A percentile compares a stretch with the other conserved stretches of the same genome.
phyloP scores from a whole-genome alignment of 768 basidiomycete genomes.

The Podaxis mareebaensis region DNA sequence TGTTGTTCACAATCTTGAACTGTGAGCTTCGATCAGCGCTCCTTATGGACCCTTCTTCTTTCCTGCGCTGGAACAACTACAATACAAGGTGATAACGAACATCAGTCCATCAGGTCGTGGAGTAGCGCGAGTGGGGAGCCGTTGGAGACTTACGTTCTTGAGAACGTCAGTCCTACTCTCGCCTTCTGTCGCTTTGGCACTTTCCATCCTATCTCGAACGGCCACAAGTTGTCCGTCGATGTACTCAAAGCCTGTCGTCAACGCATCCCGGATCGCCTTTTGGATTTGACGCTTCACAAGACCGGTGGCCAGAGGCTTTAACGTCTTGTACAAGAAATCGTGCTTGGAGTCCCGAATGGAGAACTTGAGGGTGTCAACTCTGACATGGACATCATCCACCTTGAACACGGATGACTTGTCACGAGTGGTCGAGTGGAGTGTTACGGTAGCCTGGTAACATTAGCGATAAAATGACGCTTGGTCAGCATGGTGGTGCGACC shows the following conservation, averaged over 20 bases:
- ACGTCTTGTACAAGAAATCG: constrained; percentile 82
- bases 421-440: constrained; percentile 58
- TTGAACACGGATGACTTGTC: constrained; percentile 73
- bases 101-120: neutral
- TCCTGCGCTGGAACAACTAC: constrained; percentile 62
- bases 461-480: neutral
- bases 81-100: neutral
- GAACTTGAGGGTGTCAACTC: constrained; percentile 87
- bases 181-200: constrained; percentile 43
- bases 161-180: constrained; percentile 48
- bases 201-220: constrained; percentile 80
- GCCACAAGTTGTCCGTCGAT: constrained; percentile 86
- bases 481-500: neutral
- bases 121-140: neutral
- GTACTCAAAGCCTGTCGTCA: constrained; percentile 82
- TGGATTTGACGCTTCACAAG: constrained; percentile 77
- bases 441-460: constrained; percentile 49
- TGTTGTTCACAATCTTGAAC: constrained; percentile 80
- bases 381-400: constrained; percentile 70
- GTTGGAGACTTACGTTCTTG: constrained; percentile 48
- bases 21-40: constrained; percentile 43
- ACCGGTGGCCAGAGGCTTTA: constrained; percentile 76
- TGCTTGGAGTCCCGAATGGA: constrained; percentile 91
- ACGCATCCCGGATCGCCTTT: constrained; percentile 58
- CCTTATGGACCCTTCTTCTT: constrained; percentile 34